A percentile compares a stretch with the other conserved stretches of the same genome.
Conservation (phyloP, 2,329 filamentous ascomycete genomes). For the Aspergillus sp. region DNA sequence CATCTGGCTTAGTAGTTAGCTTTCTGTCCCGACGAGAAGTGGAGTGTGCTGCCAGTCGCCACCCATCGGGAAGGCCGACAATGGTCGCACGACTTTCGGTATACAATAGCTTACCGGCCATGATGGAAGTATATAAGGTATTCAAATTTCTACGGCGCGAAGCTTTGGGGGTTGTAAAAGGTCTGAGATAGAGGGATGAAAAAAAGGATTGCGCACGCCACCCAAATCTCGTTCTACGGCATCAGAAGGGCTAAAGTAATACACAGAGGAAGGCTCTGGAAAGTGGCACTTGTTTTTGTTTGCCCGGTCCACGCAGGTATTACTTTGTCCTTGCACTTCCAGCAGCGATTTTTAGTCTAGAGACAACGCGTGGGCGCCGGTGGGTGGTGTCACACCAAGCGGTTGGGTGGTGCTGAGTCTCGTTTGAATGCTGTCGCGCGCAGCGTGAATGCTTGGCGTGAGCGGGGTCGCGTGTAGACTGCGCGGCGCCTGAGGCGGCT, state of each 20-base stretch:
- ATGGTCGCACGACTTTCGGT: constrained; percentile 18
- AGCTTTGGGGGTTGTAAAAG: constrained; percentile 18
- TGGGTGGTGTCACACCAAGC: constrained; percentile 17
- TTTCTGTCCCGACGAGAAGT: constrained; percentile 15
- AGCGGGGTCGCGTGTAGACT: constrained; percentile 34
- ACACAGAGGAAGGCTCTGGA: constrained; percentile 40
- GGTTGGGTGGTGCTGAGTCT: constrained; percentile 17
- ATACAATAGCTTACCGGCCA: constrained; percentile 63
- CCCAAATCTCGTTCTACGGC: constrained; percentile 43
- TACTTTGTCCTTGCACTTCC: constrained; percentile 34
- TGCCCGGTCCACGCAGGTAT: constrained; percentile 34
- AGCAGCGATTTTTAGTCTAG: constrained; percentile 25
- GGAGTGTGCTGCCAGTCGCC: constrained; percentile 12
- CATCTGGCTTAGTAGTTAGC: constrained; percentile 57
- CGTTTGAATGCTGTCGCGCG: constrained; percentile 30
- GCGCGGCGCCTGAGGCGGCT: constrained; percentile 1
- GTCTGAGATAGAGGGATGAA: constrained; percentile 18
- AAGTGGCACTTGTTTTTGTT: constrained; percentile 26
- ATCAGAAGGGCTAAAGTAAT: constrained; percentile 44
- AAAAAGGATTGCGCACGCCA: constrained; percentile 27
- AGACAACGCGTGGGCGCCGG: constrained; percentile 19
- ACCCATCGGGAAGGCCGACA: constrained; percentile 3
- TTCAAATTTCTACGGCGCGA: constrained; percentile 43
- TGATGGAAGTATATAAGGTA: constrained; percentile 42
- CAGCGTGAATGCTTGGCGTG: constrained; percentile 28